Base-by-base conservation (phyloP, 768 basidiomycete species). In the Trametes gibbosa region DNA sequence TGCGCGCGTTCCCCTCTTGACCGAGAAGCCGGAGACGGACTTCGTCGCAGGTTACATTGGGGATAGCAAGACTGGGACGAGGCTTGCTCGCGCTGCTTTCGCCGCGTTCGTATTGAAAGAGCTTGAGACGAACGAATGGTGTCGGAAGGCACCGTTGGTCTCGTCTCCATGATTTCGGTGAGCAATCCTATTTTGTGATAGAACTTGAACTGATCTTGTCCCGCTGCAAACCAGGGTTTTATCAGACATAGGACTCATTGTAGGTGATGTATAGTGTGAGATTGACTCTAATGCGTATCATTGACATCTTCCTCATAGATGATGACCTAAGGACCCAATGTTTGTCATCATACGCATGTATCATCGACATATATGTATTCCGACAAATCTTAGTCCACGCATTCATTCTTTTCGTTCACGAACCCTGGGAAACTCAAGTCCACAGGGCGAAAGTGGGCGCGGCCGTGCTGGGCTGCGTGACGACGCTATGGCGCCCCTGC, bases 21-120 rank as follows among this genome's bases (percentile, higher is more conserved):
- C 77, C 42, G 77, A 82, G 60, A 73, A 76, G 4, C 67, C 76
- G 24, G 74, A 73, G 14, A 80, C 73, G 62, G 75, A 75, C 0
- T 75, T 83, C 32, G 68, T 81, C 3, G 84, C 79, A 27, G 89
- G 89, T 2, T 88, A 89, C 65, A 72, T 87, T 5, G 89, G 89
- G 2, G 89, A 90, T 62, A 80, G 79, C 16, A 78, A 76, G 63
- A 79, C 77, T 8, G 79, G 77, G 21, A 73, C 73, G 4, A 73
- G 68, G n/a, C 68, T 90, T 39, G 69, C 87, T 1, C 77, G 87
- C 60, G 72, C 72, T 9, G 87, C 80, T 0, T 88, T 84, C 59
- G 87, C 84, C 5, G 72, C 75, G 1, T 90, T 89, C 63, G 77
- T 82, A 5, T 50, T 87, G 37, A 73, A 77, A 19, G 86, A 90